phyloP scores from a whole-genome alignment of 1,139 yeast genomes.

The Pichia norvegensis region DNA sequence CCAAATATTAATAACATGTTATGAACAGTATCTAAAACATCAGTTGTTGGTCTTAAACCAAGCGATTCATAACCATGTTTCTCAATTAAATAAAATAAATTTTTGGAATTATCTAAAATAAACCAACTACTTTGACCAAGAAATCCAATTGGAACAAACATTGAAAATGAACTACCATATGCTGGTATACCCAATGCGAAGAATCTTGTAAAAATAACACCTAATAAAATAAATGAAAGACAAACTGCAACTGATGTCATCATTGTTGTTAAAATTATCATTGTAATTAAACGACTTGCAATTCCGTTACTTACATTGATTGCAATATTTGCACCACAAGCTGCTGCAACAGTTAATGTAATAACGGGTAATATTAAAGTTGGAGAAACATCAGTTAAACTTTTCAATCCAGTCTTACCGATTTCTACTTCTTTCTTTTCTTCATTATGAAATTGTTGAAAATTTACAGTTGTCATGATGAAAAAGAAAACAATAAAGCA shows the following conservation, averaged over 20 bases:
- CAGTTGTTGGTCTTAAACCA: slow-evolving; percentile 8
- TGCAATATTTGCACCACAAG: slow-evolving; percentile 54
- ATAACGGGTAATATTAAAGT: slow-evolving; percentile 55
- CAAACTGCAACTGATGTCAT: slow-evolving; percentile 64
- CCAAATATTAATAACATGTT: slow-evolving; percentile 12
- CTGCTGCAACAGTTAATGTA: slow-evolving; percentile 64
- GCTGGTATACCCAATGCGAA: slow-evolving; percentile 54
- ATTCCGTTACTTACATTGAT: slow-evolving; percentile 26
- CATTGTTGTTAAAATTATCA: slow-evolving; percentile 47
- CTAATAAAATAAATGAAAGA: slow-evolving; percentile 49
- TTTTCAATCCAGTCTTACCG: slow-evolving; percentile 32
- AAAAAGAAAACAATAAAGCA: slow-evolving; percentile 5
- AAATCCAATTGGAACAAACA: slow-evolving; percentile 59
- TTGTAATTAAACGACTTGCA: slow-evolving; percentile 41
- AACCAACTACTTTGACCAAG: slow-evolving; percentile 80
- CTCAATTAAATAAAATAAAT: slow-evolving; percentile 17
- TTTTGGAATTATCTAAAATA: slow-evolving; percentile 34
- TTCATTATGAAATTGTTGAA: slow-evolving; percentile 20
- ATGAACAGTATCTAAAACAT: slow-evolving; percentile 7
- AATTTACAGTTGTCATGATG: slow-evolving; percentile 3
- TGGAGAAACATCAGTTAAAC: slow-evolving; percentile 13
- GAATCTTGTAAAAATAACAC: slow-evolving; percentile 53
- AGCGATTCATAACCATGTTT: slow-evolving; percentile 4
- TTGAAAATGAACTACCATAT: slow-evolving; percentile 37
- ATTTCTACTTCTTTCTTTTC: slow-evolving; percentile 16